Conservation (phyloP, 768 basidiomycete species). For the Amanita pallidorosea region DNA sequence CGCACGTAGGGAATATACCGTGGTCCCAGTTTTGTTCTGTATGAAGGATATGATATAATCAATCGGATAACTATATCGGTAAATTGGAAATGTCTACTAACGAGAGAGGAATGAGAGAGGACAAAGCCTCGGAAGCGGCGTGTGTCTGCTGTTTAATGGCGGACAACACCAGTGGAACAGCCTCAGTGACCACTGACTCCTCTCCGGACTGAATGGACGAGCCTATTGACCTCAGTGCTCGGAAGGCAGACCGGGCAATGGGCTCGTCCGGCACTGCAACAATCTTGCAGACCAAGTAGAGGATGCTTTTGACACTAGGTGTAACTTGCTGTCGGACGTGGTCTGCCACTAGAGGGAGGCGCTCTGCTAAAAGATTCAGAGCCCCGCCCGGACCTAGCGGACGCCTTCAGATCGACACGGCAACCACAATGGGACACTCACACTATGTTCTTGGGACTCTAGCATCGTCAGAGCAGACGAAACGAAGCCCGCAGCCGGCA, state of each 20-base stretch:
- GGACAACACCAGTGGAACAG: conserved; percentile 48
- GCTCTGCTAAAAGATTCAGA: conserved; percentile 56
- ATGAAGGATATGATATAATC: conserved; percentile 6
- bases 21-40: conserved; percentile 69
- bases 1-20: conserved; percentile 82
- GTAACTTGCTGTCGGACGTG: conserved; percentile 42
- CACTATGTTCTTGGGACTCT: conserved; percentile 38
- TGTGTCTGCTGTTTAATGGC: conserved; percentile 29
- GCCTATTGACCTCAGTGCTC: conserved; percentile 50
- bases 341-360: conserved; percentile 50
- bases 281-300: conserved; percentile 38
- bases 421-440: conserved; percentile 17
- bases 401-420: neutral
- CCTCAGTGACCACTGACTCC: conserved; percentile 47
- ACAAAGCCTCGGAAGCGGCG: conserved; percentile 30
- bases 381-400: conserved; percentile 54
- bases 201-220: conserved; percentile 52
- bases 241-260: conserved; percentile 38
- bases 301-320: conserved; percentile 39
- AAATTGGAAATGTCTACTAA: conserved; percentile 22
- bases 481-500: conserved; percentile 67
- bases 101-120: conserved; percentile 51
- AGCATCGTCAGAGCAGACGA: conserved; percentile 44
- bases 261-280: conserved; percentile 29
- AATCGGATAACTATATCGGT: neutral